Conservation (phyloP, 208 protist genomes). For the Leishmania tropica region DNA sequence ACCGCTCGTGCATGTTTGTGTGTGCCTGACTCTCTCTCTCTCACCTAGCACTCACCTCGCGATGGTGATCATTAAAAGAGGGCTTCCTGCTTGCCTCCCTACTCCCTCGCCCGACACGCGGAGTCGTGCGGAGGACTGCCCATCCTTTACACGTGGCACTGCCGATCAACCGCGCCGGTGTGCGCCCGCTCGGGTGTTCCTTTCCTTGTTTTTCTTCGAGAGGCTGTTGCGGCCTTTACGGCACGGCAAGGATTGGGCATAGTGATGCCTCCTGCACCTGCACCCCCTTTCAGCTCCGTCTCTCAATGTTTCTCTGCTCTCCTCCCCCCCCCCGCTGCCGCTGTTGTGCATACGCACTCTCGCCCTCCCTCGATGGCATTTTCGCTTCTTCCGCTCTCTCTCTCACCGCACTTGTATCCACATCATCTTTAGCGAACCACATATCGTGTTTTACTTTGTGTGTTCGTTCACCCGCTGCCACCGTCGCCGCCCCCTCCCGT, state of each 20-base stretch:
- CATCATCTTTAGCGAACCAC: background rate
- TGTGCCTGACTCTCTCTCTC: background rate
- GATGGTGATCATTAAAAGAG: background rate
- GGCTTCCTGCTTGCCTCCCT: background rate
- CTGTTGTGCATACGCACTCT: background rate
- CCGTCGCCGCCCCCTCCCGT: no score
- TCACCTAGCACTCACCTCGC: background rate
- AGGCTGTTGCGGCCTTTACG: background rate
- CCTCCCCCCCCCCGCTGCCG: background rate
- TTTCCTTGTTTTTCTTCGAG: slow-evolving; percentile 7
- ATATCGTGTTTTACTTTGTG: background rate
- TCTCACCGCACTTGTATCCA: background rate
- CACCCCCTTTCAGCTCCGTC: background rate
- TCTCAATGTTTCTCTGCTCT: background rate
- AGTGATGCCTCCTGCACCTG: background rate
- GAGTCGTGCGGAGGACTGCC: background rate
- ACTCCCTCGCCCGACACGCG: background rate
- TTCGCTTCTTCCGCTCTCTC: background rate
- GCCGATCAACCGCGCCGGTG: background rate
- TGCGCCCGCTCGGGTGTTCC: background rate
- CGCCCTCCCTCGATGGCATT: background rate
- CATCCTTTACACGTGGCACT: background rate
- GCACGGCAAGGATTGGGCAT: background rate
- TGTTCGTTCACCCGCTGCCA: no score
- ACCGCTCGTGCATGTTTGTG: no score